Evolutionary conservation across 371 early-diverging fungal species (phyloP), one percentile per base, ranked within the genome.

Genomic region (Lichtheimia hyalospora): DNA sequence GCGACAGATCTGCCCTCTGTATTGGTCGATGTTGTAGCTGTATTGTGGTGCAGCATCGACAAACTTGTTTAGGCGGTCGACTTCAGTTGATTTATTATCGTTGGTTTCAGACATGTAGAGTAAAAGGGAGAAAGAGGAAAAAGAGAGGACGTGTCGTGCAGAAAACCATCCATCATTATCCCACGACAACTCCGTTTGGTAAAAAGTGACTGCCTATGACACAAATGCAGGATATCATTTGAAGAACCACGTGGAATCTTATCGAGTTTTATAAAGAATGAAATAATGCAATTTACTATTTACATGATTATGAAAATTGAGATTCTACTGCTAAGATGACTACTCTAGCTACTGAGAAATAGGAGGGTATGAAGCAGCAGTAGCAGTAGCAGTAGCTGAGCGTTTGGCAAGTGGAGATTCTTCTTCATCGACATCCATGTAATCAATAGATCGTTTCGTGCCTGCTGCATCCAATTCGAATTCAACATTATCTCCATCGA

Each of bases 21-120:
- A 70, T 64, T 81, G 81, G 62, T 77, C 78, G 48, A 81, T 75
- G 27, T 70, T 81, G 49, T 81, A 81, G 46, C 69, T 67, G 42
- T 56, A 60, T 27, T 62, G 64, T 14, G 81, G 81, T 13, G 73
- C 74, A 24, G 55, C 56, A 12, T 66, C 68, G 3, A 81, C 81
- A 61, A 81, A 81, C 41, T 62, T 53, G 20, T 73, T 74, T 8
- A 81, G 23, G 57, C 76, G 75, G 21, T 59, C 34, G 15, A 76
- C 28, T 58, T 79, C 80, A n/a, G 50, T 52, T 50, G 40, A 40
- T 58, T 41, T 18, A 41, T 20, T 49, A 34, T 16, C 16, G 44
- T 43, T 42, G 40, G 41, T 28, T 24, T 51, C 59, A 51, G 59
- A 59, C 59, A 59, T 58, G 14, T 34, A 5, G n/a, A 34, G 4